These are phyloP conservation scores for Citropsis articulata DNA, from an alignment of 345 rosid species.

Conservation along the genomic window DNA sequence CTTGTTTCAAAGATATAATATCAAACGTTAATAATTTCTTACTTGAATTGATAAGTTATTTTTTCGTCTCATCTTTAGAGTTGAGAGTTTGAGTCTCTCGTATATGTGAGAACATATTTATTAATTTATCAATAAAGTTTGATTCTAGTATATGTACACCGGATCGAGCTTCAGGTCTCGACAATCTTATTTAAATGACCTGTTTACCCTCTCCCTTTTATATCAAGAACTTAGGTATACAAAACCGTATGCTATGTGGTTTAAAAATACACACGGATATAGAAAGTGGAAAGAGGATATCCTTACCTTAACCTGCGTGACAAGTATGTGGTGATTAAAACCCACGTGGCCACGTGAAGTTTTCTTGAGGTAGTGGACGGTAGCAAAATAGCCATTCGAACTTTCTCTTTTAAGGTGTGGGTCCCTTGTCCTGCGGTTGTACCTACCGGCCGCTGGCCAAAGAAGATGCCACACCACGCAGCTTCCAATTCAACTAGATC, in stretches of 20 bases:
- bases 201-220: too few relatives aligned
- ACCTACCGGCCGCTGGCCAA: too few relatives aligned
- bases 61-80: fast-evolving
- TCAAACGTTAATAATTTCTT: too few relatives aligned
- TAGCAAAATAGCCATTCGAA: background rate
- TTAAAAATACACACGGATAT: background rate
- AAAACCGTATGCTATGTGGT: background rate
- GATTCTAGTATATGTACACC: fast-evolving
- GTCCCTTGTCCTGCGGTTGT: too few relatives aligned
- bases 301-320: background rate
- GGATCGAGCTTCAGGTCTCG: too few relatives aligned
- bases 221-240: background rate
- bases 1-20: too few relatives aligned
- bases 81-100: too few relatives aligned
- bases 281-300: background rate
- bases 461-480: too few relatives aligned
- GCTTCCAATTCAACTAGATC: too few relatives aligned
- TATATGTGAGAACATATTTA: too few relatives aligned
- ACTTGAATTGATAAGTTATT: fast-evolving
- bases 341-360: background rate
- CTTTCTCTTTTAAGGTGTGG: background rate
- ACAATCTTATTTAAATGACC: too few relatives aligned
- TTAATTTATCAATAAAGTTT: too few relatives aligned
- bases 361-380: background rate
- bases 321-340: background rate